Evolutionary conservation across 768 basidiomycete genomes (phyloP).

Genomic region (Boletus tomentosulus): DNA sequence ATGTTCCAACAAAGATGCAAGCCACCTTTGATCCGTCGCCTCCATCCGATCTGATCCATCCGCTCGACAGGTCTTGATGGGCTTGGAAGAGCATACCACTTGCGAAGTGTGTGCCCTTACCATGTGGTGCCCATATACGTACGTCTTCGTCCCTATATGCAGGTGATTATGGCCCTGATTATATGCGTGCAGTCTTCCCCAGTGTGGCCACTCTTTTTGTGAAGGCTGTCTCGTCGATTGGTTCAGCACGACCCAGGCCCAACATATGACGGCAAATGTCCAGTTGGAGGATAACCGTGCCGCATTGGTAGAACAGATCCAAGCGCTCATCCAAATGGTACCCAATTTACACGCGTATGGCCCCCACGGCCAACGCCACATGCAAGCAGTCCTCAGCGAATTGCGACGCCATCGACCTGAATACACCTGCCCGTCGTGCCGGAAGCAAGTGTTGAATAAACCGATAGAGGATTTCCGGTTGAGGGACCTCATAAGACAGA

Average conservation of each 20-base stretch:
- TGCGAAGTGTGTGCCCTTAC: conserved; percentile 64
- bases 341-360: conserved; percentile 19
- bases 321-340: conserved; percentile 16
- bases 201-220: conserved; percentile 73
- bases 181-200: conserved; percentile 42
- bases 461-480: conserved; percentile 61
- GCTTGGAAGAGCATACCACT: conserved; percentile 49
- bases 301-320: conserved; percentile 14
- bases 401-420: conserved; percentile 38
- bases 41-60: not conserved
- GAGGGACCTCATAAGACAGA: conserved; percentile 50
- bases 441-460: conserved; percentile 42
- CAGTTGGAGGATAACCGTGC: conserved; percentile 35
- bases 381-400: conserved; percentile 17
- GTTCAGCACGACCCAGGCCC: conserved; percentile 45
- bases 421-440: conserved; percentile 69
- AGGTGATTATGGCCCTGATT: not conserved
- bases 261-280: conserved; percentile 48
- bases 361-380: conserved; percentile 13
- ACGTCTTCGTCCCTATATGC: conserved; percentile 23
- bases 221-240: conserved; percentile 54
- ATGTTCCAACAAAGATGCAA: conserved; percentile 6
- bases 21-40: not conserved
- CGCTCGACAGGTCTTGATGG: conserved; percentile 33
- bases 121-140: conserved; percentile 70